These are phyloP conservation scores for Serendipita sp. DNA, from an alignment of 768 basidiomycete genomes.

Conservation along the genomic window DNA sequence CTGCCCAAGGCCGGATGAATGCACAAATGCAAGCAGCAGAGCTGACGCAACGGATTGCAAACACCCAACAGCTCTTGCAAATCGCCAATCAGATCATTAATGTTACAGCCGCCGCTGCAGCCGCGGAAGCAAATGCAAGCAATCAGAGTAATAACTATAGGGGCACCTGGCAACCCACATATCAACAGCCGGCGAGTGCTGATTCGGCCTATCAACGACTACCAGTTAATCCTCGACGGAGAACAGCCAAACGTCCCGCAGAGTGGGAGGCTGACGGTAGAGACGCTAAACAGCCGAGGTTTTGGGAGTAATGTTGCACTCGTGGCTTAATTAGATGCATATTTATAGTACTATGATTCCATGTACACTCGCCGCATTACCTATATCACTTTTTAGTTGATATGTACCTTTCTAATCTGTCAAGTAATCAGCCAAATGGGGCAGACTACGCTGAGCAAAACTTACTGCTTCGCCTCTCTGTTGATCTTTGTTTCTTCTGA, in stretches of 20 bases:
- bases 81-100: slow-evolving; percentile 9
- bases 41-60: neutral
- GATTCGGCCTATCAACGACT: slow-evolving; percentile 81
- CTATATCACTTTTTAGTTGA: neutral
- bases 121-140: slow-evolving; percentile 18
- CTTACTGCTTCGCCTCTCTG: neutral
- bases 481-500: slow-evolving; percentile 3
- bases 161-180: slow-evolving; percentile 35
- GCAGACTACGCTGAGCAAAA: neutral
- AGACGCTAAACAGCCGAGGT: slow-evolving; percentile 8
- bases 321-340: neutral
- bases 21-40: neutral
- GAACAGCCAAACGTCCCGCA: slow-evolving; percentile 17
- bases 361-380: neutral
- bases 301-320: slow-evolving; percentile 7
- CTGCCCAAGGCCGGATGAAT: slow-evolving; percentile 14
- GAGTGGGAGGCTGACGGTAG: neutral
- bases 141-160: slow-evolving; percentile 24
- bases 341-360: too few species aligned
- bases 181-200: slow-evolving; percentile 49
- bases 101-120: slow-evolving; percentile 27
- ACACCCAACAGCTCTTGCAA: neutral
- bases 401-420: neutral
- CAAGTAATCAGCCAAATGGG: too few species aligned
- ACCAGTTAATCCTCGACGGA: slow-evolving; percentile 65